Percentiles rank a stretch among this genome's conserved stretches.
These are phyloP conservation scores for Phoma sp. DNA, from an alignment of 2,329 filamentous ascomycete species.

Conservation along the genomic window DNA sequence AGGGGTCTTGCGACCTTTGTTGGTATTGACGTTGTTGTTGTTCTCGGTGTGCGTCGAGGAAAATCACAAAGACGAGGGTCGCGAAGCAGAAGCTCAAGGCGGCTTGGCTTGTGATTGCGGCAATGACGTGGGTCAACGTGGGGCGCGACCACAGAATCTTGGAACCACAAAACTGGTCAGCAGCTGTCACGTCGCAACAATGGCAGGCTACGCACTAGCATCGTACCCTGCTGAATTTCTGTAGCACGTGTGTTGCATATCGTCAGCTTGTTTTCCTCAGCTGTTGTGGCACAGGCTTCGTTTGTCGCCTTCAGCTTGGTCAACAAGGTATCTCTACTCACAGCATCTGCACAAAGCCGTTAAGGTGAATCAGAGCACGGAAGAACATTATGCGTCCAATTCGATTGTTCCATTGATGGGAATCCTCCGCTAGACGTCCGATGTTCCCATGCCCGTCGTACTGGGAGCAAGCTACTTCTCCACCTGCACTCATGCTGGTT, in stretches of 20 bases:
- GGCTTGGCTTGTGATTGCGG: conserved; percentile 36
- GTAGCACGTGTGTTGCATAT: too few species aligned
- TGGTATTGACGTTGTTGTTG: conserved; percentile 20
- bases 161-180: conserved; percentile 1
- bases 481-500: background rate
- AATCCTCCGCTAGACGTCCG: background rate
- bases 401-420: background rate
- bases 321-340: too few species aligned
- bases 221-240: too few species aligned
- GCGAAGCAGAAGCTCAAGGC: conserved; percentile 19
- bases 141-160: conserved; percentile 13
- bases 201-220: background rate
- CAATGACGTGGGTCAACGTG: conserved; percentile 39
- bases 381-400: background rate
- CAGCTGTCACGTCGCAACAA: conserved; percentile 1
- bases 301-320: too few species aligned
- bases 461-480: background rate
- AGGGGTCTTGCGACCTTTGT: conserved; percentile 9
- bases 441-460: background rate
- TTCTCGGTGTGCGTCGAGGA: conserved; percentile 16
- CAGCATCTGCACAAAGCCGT: background rate
- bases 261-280: too few species aligned
- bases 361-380: background rate
- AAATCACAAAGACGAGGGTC: conserved; percentile 15
- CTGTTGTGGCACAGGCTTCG: too few species aligned